Percentiles rank a stretch among this genome's conserved stretches.
Evolutionary conservation across 2,329 filamentous ascomycete genomes (phyloP).

Genomic region (Teratosphaeria gauchensis): DNA sequence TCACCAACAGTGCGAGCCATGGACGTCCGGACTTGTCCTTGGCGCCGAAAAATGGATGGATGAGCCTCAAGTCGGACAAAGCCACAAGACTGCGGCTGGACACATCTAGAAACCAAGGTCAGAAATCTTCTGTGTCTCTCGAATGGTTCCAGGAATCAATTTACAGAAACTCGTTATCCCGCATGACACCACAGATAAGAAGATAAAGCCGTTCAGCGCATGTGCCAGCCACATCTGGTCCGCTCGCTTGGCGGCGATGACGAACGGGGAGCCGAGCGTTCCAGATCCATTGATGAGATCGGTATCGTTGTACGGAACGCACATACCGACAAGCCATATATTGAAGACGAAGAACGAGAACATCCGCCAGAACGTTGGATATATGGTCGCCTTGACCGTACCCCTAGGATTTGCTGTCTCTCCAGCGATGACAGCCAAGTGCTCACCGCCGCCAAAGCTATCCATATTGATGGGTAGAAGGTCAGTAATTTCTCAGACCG

Average conservation of each 20-base stretch:
- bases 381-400: constrained; percentile 24
- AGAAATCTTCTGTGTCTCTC: too few species aligned
- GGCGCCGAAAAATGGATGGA: constrained; percentile 15
- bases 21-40: constrained; percentile 22
- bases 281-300: constrained; percentile 22
- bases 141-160: too few species aligned
- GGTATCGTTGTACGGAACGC: constrained; percentile 22
- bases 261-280: constrained; percentile 25
- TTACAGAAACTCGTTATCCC: constrained; percentile 24
- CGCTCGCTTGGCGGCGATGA: constrained; percentile 21
- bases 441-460: constrained; percentile 14
- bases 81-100: constrained; percentile 27
- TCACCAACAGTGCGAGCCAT: constrained; percentile 22
- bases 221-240: constrained; percentile 24
- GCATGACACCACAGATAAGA: constrained; percentile 27
- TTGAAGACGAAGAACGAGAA: constrained; percentile 26
- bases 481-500: too few species aligned
- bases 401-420: constrained; percentile 22
- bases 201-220: constrained; percentile 27
- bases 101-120: constrained; percentile 9
- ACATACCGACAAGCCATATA: constrained; percentile 29
- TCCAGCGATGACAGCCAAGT: constrained; percentile 26
- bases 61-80: constrained; percentile 21
- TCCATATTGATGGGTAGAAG: too few species aligned
- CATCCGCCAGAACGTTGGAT: constrained; percentile 27